phyloP scores from a whole-genome alignment of 768 basidiomycete genomes.

The Podaxis sp. region DNA sequence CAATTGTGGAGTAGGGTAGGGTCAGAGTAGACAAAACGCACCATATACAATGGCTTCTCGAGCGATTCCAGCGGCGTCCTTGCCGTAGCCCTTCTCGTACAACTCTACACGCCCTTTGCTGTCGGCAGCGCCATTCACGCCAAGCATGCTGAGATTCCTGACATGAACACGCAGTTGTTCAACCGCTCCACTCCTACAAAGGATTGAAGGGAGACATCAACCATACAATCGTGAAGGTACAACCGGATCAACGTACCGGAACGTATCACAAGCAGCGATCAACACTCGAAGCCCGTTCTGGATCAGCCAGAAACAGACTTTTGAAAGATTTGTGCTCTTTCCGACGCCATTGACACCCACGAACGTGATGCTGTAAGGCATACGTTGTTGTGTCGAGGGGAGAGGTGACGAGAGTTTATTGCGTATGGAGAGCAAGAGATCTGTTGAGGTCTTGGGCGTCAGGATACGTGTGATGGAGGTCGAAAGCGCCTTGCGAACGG shows the following conservation, averaged over 20 bases:
- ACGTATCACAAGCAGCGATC: constrained; percentile 98
- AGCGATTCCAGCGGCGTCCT: constrained; percentile 98
- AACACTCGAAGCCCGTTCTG: constrained; percentile 92
- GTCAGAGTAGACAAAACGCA: constrained; percentile 29
- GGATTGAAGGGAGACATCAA: not conserved
- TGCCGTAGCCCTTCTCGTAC: constrained; percentile 96
- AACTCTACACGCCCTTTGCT: constrained; percentile 84
- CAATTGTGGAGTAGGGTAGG: not conserved
- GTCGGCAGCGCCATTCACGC: constrained; percentile 61
- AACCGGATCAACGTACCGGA: constrained; percentile 52
- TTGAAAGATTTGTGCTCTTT: constrained; percentile 96
- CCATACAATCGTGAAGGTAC: not conserved
- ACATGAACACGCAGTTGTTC: constrained; percentile 98
- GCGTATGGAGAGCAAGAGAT: constrained; percentile 89
- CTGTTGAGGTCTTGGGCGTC: constrained; percentile 97
- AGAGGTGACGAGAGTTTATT: constrained; percentile 78
- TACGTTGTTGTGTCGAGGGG: constrained; percentile 70
- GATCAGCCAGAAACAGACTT: constrained; percentile 99
- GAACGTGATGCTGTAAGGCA: constrained; percentile 92
- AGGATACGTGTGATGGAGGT: constrained; percentile 89
- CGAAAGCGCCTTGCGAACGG: constrained; percentile 81
- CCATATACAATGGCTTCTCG: constrained; percentile 93
- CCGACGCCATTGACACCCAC: constrained; percentile 99
- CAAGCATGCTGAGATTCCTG: constrained; percentile 85
- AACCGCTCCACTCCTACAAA: constrained; percentile 84